Base-by-base conservation (phyloP, 2,329 filamentous ascomycete genomes). In the Ciborinia camelliae region DNA sequence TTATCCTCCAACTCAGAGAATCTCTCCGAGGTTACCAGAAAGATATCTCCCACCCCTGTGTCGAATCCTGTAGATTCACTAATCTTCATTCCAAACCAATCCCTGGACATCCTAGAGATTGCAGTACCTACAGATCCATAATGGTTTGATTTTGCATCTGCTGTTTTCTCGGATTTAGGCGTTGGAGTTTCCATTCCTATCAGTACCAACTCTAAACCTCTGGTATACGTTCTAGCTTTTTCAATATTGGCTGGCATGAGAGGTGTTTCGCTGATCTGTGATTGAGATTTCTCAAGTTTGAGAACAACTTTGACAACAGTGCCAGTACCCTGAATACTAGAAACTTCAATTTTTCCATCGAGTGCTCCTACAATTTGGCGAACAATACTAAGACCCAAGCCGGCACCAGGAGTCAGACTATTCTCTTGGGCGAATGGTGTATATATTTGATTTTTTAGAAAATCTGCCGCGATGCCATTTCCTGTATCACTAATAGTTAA, bases 311-410 rank as follows among this genome's bases (percentile, higher is more conserved):
- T 80, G 1, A 87, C 79, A 18, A 81, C 79, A 0, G 86, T 87
- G 1, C 86, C 86, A 39, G 79, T 77, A 2, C 80, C 79, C 10
- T 79, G 75, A 52, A 82, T 77, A 57, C 81, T 86, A 51, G 78
- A 79, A 41, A 90, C 79, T 26, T 85, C 80, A 48, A 90, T 84
- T 10, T 76, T 80, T 0, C 87, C 87, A 48, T 81, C 80, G 0
- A 89, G 77, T 18, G 82, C 81, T 52, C 82, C 80, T 12, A 89
- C 83, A 37, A 90, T 84, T 64, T 80, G 77, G 86, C 81, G 81
- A 23, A 90, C 86, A 9, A 90, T 86, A n/a, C 83, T 85, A 57
- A 90, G 75, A 0, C 87, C 87, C 0, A 90, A 75, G 0, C 86
- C 86, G 2, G 84, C 85, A 0, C 87, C 70, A 86, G 83, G 81